Conservation (phyloP, 768 basidiomycete species). For the Suillus luteus region DNA sequence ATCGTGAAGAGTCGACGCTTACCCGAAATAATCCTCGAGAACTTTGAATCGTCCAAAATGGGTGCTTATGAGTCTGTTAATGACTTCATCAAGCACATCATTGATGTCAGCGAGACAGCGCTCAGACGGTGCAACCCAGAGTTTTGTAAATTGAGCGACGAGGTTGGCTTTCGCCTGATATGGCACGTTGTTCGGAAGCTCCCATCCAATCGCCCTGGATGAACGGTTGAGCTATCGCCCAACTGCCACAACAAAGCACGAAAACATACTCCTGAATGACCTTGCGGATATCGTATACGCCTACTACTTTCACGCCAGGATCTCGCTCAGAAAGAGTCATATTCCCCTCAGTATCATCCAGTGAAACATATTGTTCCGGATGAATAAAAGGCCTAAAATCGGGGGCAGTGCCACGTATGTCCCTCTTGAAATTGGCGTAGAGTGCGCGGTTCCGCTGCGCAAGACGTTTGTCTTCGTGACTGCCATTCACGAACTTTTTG, state of each 20-base stretch:
- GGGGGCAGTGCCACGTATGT: conserved; percentile 42
- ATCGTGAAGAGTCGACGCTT: conserved; percentile 13
- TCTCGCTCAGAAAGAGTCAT: not conserved
- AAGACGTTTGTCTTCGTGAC: conserved; percentile 36
- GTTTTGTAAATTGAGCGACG: conserved; percentile 34
- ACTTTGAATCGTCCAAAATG: conserved; percentile 44
- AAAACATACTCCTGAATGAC: conserved; percentile 37
- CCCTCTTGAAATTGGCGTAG: conserved; percentile 36
- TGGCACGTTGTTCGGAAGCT: conserved; percentile 43
- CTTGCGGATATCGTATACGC: conserved; percentile 36
- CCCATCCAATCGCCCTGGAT: conserved; percentile 42
- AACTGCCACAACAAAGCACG: not conserved
- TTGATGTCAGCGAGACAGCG: conserved; percentile 37
- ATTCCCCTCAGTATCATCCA: conserved; percentile 19
- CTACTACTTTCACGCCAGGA: conserved; percentile 22
- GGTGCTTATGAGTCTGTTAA: conserved; percentile 29
- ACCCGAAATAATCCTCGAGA: conserved; percentile 41
- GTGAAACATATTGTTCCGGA: conserved; percentile 10
- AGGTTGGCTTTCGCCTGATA: conserved; percentile 41
- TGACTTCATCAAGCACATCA: conserved; percentile 32
- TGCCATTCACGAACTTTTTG: conserved; percentile 34
- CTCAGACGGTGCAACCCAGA: conserved; percentile 40
- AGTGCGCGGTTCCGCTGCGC: conserved; percentile 36
- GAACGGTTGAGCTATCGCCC: not conserved
- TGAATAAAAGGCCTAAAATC: conserved; percentile 40